phyloP scores from a whole-genome alignment of 2,329 filamentous ascomycete genomes.

The Stagonosporopsis rhizophila region DNA sequence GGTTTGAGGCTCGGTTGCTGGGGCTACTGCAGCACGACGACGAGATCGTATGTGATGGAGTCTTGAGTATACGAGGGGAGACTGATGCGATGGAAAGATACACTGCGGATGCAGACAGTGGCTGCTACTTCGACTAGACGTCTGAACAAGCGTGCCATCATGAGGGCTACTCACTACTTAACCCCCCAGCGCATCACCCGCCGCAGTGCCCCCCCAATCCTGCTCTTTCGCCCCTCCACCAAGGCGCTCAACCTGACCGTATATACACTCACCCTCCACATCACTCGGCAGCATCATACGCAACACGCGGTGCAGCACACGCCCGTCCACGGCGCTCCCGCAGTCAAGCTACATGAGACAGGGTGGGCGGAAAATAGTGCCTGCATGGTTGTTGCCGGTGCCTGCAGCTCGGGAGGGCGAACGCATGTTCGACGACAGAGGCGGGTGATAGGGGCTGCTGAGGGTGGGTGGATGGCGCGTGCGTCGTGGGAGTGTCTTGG shows the following conservation, averaged over 20 bases:
- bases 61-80: too few species aligned
- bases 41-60: too few species aligned
- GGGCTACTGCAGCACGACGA: too few species aligned
- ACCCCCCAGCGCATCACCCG: slow-evolving; percentile 18
- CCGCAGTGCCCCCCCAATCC: slow-evolving; percentile 17
- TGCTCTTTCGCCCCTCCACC: slow-evolving; percentile 7
- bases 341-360: slow-evolving; percentile 32
- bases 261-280: slow-evolving; percentile 25
- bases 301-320: slow-evolving; percentile 2
- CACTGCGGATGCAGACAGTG: slow-evolving; percentile 23
- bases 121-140: slow-evolving; percentile 28
- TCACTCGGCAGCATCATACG: slow-evolving; percentile 31
- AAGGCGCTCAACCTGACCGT: slow-evolving; percentile 25
- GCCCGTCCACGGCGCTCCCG: slow-evolving; percentile 4
- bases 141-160: slow-evolving; percentile 23
- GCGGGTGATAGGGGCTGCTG: slow-evolving; percentile 40
- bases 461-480: slow-evolving; percentile 35
- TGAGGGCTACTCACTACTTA: slow-evolving; percentile 25
- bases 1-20: too few species aligned
- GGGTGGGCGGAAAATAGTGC: slow-evolving; percentile 28
- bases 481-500: slow-evolving; percentile 40
- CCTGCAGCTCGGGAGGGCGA: slow-evolving; percentile 37
- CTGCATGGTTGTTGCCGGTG: slow-evolving; percentile 39
- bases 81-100: slow-evolving; percentile 5
- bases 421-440: slow-evolving; percentile 35